phyloP scores from a whole-genome alignment of 345 rosid genomes.

The Zanthoxylum bungeanum region DNA sequence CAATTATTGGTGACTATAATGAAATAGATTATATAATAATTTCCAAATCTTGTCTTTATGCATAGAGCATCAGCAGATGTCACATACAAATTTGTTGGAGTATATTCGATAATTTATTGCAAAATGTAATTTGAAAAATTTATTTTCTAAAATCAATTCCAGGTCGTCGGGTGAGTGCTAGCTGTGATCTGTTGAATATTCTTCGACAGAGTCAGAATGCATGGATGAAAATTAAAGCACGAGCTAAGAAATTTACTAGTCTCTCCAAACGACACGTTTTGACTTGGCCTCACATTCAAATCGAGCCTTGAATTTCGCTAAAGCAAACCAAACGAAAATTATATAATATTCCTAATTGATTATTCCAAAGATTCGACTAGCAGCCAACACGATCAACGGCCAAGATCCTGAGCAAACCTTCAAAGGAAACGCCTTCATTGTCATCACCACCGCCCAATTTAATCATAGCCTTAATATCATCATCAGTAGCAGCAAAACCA shows the following conservation, averaged over 20 bases:
- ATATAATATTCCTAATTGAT: background rate
- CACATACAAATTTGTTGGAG: background rate
- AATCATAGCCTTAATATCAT: slow-evolving; percentile 72
- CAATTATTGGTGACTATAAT: background rate
- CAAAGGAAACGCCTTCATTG: slow-evolving; percentile 45
- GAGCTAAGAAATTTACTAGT: too few relatives aligned
- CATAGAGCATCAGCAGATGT: background rate
- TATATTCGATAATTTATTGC: background rate
- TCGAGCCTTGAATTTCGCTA: too few relatives aligned
- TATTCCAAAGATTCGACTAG: background rate
- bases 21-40: background rate
- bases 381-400: slow-evolving; percentile 21
- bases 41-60: background rate
- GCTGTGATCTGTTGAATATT: background rate
- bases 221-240: background rate
- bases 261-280: background rate
- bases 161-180: background rate
- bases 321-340: background rate
- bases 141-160: background rate
- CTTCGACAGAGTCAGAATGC: too few relatives aligned
- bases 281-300: background rate
- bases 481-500: slow-evolving; percentile 54
- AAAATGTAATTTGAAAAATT: background rate
- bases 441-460: slow-evolving; percentile 51
- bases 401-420: slow-evolving; percentile 56